A percentile compares a stretch with the other conserved stretches of the same genome.
Evolutionary conservation across 805 yeast genomes (phyloP).

Genomic region (Monosporozyma solicola): DNA sequence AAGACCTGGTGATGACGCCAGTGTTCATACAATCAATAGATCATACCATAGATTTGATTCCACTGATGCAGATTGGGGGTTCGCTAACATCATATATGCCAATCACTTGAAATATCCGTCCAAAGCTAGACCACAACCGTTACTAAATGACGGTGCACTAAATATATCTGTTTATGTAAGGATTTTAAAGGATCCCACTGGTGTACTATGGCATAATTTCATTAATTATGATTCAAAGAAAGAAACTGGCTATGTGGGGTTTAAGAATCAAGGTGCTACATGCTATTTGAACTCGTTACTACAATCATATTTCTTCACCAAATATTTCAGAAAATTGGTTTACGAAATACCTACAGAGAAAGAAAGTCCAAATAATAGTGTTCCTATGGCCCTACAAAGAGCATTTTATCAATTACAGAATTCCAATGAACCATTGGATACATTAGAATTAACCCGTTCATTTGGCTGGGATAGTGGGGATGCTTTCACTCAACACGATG

Average conservation of each 20-base stretch:
- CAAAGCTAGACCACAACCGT: slow-evolving; percentile 31
- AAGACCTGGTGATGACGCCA: slow-evolving; percentile 60
- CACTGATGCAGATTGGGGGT: slow-evolving; percentile 92
- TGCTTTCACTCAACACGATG: slow-evolving; percentile 96
- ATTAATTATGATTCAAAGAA: slow-evolving; percentile 76
- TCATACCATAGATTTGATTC: slow-evolving; percentile 74
- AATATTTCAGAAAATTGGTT: slow-evolving; percentile 71
- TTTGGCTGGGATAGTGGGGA: slow-evolving; percentile 97
- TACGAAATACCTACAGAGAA: slow-evolving; percentile 79
- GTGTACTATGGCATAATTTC: slow-evolving; percentile 89
- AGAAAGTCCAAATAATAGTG: slow-evolving; percentile 46
- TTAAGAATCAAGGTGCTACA: slow-evolving; percentile 96
- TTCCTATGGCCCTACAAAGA: slow-evolving; percentile 79
- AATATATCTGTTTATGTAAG: slow-evolving; percentile 72
- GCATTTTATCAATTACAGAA: slow-evolving; percentile 73
- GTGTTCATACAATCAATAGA: slow-evolving; percentile 47
- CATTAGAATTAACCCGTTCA: slow-evolving; percentile 76
- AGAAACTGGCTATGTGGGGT: slow-evolving; percentile 84
- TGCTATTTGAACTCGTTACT: slow-evolving; percentile 89
- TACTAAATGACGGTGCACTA: slow-evolving; percentile 45
- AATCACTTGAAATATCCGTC: slow-evolving; percentile 37
- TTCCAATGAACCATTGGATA: slow-evolving; percentile 69
- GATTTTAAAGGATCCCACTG: slow-evolving; percentile 80
- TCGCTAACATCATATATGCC: slow-evolving; percentile 61
- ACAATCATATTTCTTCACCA: slow-evolving; percentile 85